Evolutionary conservation across 768 basidiomycete species (phyloP).

Genomic region (Boletus coccyginus): DNA sequence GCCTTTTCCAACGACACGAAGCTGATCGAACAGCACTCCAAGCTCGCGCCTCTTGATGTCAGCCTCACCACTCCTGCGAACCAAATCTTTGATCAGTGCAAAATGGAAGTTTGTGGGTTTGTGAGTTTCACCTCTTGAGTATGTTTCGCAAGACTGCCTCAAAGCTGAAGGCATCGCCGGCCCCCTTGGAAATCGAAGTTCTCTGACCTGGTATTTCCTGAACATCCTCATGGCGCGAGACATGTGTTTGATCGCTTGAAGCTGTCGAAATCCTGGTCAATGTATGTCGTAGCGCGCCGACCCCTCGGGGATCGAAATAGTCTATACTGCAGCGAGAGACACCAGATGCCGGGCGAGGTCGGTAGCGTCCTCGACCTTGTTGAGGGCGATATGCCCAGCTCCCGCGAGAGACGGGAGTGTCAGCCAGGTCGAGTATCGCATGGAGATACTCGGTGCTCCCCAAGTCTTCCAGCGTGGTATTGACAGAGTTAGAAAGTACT

Average conservation of each 20-base stretch:
- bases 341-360: constrained; percentile 1
- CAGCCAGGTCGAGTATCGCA: constrained; percentile 5
- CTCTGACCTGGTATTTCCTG: background rate
- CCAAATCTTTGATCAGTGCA: background rate
- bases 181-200: background rate
- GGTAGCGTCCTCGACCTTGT: background rate
- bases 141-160: constrained; percentile 25
- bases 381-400: background rate
- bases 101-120: background rate
- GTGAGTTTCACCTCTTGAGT: constrained; percentile 18
- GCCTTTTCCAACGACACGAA: constrained; percentile 60
- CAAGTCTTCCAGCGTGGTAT: constrained; percentile 1
- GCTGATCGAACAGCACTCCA: constrained; percentile 57
- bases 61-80: constrained; percentile 43
- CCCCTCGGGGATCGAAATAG: constrained; percentile 55
- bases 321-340: constrained; percentile 41
- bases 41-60: constrained; percentile 53
- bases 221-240: background rate
- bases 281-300: constrained; percentile 24
- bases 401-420: background rate
- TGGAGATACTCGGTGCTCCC: constrained; percentile 17
- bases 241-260: constrained; percentile 1
- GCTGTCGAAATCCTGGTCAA: constrained; percentile 16
- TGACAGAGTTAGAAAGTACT: background rate
- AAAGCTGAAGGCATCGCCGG: constrained; percentile 32